Evolutionary conservation across 2,329 filamentous ascomycete species (phyloP), one percentile per base, ranked within the genome.

Genomic region (Ascochyta koolunga): DNA sequence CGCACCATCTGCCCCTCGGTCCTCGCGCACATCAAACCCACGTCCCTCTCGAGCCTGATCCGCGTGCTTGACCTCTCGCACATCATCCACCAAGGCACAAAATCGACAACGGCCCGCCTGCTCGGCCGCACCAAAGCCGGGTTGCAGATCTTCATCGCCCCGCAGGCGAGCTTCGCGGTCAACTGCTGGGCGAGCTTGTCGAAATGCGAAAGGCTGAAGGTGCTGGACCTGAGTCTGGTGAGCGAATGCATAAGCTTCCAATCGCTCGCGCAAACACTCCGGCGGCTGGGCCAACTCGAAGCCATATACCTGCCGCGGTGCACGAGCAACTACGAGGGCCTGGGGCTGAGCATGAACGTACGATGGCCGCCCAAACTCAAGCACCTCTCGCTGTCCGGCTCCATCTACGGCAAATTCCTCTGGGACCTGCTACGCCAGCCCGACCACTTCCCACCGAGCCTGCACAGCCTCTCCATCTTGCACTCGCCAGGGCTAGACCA

Each of bases 21-120:
- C 32, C 79, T 78, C 48, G 72, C 78, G 0, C 79, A 79, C 50
- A 76, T 80, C 24, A 79, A 79, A 27, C 79, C 78, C 50, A 79
- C 77, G 44, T 78, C 79, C 13, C 61, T 81, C 35, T 79, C 80
- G 0, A 71, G 71, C n/a, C 69, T 85, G 38, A 80, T 88, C 13
- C 78, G 78, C 31, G 66, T 72, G 10, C 74, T 88, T 32, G 77
- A 86, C 62, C 76, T 88, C 69, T 76, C 77, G 10, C 61, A 69
- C 35, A 78, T 88, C 15, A 83, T 86, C 2, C 83, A 87, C 61
- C 81, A 86, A 60, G 82, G 82, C 56, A 81, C 77, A 50, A 85
- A 83, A 60, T 83, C 82, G 43, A 70, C 80, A 9, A 87, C 84
- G 0, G 82, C 84, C 18, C 79, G 84, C 27, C 69, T 87, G 7